Evolutionary conservation across 768 basidiomycete species (phyloP).

Genomic region (Hemileccinum impolitum): DNA sequence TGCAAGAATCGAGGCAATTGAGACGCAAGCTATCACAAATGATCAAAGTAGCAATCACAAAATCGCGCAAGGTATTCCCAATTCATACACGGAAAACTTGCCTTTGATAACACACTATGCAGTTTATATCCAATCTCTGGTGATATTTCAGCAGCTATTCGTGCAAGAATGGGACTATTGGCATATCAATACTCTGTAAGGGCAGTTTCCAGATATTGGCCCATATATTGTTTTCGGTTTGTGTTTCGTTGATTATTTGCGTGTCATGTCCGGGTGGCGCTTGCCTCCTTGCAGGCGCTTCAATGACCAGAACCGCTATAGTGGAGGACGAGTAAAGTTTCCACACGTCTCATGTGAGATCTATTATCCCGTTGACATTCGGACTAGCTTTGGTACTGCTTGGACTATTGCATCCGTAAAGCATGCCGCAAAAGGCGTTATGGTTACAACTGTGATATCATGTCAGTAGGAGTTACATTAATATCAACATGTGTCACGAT

Average conservation of each 20-base stretch:
- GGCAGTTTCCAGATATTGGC: constrained; percentile 10
- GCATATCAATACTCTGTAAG: constrained; percentile 3
- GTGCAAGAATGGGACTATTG: constrained; percentile 1
- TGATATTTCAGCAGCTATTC: constrained; percentile 6
- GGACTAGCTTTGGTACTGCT: constrained; percentile 17
- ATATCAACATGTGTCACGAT: constrained; percentile 19
- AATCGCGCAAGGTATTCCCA: constrained; percentile 22
- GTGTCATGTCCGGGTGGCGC: constrained; percentile 11
- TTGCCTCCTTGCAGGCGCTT: constrained; percentile 11
- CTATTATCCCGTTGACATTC: constrained; percentile 1
- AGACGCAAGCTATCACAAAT: constrained; percentile 16
- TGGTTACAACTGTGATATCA: constrained; percentile 26
- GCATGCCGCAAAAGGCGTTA: constrained; percentile 11
- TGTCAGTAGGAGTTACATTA: constrained; percentile 29
- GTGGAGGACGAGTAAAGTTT: constrained; percentile 5
- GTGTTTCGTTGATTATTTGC: constrained; percentile 23
- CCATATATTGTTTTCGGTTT: constrained; percentile 15
- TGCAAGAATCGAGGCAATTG: constrained; percentile 9
- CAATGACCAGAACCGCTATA: neutral
- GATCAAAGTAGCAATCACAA: constrained; percentile 20
- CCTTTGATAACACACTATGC: constrained; percentile 19
- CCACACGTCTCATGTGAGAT: constrained; percentile 12
- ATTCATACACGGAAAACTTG: constrained; percentile 10
- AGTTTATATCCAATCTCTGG: constrained; percentile 25
- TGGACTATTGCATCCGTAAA: constrained; percentile 20